Base-by-base conservation (phyloP, 2,329 filamentous ascomycete species). In the Cercospora zeae-maydis region DNA sequence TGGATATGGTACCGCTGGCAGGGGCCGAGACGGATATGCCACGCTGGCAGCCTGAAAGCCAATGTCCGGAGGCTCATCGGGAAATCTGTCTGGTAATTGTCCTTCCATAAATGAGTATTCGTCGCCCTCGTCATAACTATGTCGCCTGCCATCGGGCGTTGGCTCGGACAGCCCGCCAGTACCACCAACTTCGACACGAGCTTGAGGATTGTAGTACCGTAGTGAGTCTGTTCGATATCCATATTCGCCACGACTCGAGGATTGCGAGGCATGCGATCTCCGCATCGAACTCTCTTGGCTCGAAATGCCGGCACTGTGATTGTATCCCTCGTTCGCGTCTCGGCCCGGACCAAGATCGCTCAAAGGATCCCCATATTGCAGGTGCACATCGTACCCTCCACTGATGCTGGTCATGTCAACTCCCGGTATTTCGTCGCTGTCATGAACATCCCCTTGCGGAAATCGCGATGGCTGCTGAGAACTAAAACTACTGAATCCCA, bases 51-150 rank as follows among this genome's bases (percentile, higher is more conserved):
- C 93, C 71, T 98, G 92, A 75, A 96, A 99, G 74, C 96, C 96
- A 73, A 98, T 87, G 70, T 96, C 95, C 16, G 90, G 90, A 65
- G 92, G 91, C 61, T 92, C 91, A 73, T 74, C 70, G 34, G 73
- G 69, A 59, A 72, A 72, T 33, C 68, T 71, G 62, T 77, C 76
- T 8, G 76, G 75, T 31, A 78, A 69, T 33, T 73, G 69, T n/a
- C 73, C 73, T 52, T 81, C 78, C 67, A 76, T 79, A 36, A 82
- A 72, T 5, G 74, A 75, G 51, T 77, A 83, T 75, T 98, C 95
- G 69, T 97, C 95, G 1, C 91, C 93, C 74, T 96, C 92, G 69
- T 98, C 93, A 70, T 95, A 97, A 77, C 92, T 97, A 71, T 92
- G 81, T 64, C 92, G 86, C 67, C 92, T 79, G 47, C 75, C 76